Evolutionary conservation across 331 rosid genomes (phyloP).

Genomic region (Spiraea crenata): DNA sequence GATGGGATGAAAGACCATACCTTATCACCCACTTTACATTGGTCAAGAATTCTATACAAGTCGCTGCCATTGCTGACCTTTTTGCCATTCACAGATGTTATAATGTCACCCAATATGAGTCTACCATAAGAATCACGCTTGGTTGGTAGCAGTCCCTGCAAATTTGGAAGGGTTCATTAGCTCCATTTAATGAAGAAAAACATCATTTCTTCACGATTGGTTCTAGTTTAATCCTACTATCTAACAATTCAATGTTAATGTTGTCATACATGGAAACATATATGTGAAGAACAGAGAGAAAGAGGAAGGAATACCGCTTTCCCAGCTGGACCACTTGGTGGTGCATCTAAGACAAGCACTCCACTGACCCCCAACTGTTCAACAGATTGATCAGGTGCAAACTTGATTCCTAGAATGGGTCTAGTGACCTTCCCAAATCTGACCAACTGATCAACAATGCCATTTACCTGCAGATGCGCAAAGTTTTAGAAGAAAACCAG

Average conservation of each 20-base stretch:
- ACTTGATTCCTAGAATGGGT: slow-evolving; percentile 93
- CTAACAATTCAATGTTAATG: slow-evolving; percentile 3
- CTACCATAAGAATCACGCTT: slow-evolving; percentile 91
- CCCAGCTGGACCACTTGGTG: slow-evolving; percentile 86
- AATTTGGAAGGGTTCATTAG: slow-evolving; percentile 10
- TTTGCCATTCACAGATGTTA: slow-evolving; percentile 81
- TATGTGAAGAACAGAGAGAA: background rate
- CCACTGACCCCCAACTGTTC: slow-evolving; percentile 94
- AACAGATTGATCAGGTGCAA: slow-evolving; percentile 98
- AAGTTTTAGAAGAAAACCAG: background rate
- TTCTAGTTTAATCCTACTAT: slow-evolving; percentile 17
- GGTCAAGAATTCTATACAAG: slow-evolving; percentile 94
- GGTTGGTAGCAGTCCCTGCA: slow-evolving; percentile 79
- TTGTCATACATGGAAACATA: background rate
- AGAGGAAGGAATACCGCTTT: slow-evolving; percentile 64
- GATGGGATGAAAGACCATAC: slow-evolving; percentile 33
- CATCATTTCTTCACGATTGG: background rate
- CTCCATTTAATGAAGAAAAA: background rate
- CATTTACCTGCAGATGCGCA: slow-evolving; percentile 57
- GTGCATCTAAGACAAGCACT: slow-evolving; percentile 95
- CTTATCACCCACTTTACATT: slow-evolving; percentile 89
- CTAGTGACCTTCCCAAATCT: slow-evolving; percentile 95
- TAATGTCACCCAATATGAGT: slow-evolving; percentile 89
- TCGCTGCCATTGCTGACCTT: slow-evolving; percentile 87
- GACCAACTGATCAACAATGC: slow-evolving; percentile 95